A percentile compares a stretch with the other conserved stretches of the same genome.
phyloP scores from a whole-genome alignment of 1,284 basidiomycete species.

The Entoloma clypeatum region DNA sequence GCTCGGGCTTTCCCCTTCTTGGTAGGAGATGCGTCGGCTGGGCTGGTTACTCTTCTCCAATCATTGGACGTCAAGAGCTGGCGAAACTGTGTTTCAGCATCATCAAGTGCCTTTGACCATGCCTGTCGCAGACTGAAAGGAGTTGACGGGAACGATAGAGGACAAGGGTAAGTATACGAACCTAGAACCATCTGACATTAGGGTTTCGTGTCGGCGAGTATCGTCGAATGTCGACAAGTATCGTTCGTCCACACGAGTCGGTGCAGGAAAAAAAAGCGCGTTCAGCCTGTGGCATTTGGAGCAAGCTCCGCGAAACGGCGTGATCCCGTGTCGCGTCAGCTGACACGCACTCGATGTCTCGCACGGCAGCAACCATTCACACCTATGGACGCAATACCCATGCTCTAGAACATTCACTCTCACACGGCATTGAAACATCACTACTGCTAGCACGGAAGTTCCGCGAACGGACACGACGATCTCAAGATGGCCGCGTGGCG shows the following conservation, averaged over 20 bases:
- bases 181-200: conserved; percentile 34
- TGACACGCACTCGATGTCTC: no score
- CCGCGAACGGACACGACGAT: conserved; percentile 76
- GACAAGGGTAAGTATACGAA: conserved; percentile 5
- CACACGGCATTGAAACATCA: conserved; percentile 51
- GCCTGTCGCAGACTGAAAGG: conserved; percentile 60
- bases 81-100: conserved; percentile 69
- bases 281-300: no score
- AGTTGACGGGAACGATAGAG: not conserved
- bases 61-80: conserved; percentile 63
- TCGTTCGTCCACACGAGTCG: no score
- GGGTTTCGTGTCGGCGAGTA: not conserved
- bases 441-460: conserved; percentile 64
- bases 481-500: conserved; percentile 64
- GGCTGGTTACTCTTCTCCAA: conserved; percentile 65
- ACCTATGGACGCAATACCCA: no score
- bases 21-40: conserved; percentile 39
- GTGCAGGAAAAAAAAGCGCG: no score
- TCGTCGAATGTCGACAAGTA: no score
- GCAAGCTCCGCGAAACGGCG: no score
- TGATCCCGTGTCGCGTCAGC: no score
- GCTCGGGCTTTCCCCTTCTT: conserved; percentile 60
- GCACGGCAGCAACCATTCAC: no score
- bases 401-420: no score
- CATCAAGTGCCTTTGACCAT: conserved; percentile 67